Percentiles rank a stretch among this genome's conserved stretches.
Conservation (phyloP, 257 asterid genomes). For the Verbena officinalis region DNA sequence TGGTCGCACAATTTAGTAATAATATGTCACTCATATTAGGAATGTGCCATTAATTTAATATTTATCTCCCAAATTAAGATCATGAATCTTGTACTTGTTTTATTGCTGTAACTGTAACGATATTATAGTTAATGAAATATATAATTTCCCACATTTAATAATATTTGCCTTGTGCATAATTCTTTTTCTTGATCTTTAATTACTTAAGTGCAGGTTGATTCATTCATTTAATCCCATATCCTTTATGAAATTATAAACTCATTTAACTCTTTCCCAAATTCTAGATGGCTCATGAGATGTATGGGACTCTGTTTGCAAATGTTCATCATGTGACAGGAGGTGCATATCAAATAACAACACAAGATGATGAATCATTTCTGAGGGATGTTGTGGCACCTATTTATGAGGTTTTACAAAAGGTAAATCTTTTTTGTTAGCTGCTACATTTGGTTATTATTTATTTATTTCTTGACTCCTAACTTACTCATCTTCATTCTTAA, state of each 20-base stretch:
- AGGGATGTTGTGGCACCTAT: constrained; percentile 86
- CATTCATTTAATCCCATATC: constrained; percentile 10
- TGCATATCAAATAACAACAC: constrained; percentile 52
- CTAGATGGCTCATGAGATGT: constrained; percentile 89
- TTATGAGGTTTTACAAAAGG: constrained; percentile 81
- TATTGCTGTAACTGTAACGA: background rate
- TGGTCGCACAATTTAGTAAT: background rate
- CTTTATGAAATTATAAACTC: constrained; percentile 25
- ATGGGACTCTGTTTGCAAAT: constrained; percentile 62
- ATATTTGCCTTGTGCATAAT: background rate
- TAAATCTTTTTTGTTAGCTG: constrained; percentile 31
- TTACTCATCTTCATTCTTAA: constrained; percentile 47
- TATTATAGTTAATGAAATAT: background rate
- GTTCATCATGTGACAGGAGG: constrained; percentile 72
- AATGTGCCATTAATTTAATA: too few relatives aligned
- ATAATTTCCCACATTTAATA: too few relatives aligned
- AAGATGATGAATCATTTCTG: constrained; percentile 77
- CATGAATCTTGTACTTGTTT: background rate
- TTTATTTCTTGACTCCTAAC: constrained; percentile 27
- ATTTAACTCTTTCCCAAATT: constrained; percentile 26
- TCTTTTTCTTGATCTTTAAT: constrained; percentile 10
- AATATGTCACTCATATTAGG: background rate
- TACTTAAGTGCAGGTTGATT: constrained; percentile 2
- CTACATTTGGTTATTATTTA: constrained; percentile 16
- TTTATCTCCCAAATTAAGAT: background rate